Evolutionary conservation across 108 stramenopile genomes (phyloP).

Genomic region (Cyclostephanos tholiformis): DNA sequence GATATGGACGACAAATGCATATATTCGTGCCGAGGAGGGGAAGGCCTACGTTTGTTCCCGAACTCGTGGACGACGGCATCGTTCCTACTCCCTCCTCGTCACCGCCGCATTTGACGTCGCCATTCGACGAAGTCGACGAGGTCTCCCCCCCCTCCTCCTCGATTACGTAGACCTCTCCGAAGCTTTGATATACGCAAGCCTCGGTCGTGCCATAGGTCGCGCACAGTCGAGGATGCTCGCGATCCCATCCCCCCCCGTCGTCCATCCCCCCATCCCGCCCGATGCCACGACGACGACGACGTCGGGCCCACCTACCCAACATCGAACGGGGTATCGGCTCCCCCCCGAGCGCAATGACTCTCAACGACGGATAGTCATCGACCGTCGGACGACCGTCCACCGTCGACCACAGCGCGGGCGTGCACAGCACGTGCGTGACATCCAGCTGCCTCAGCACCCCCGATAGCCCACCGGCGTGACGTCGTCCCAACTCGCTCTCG

Average conservation of each 20-base stretch:
- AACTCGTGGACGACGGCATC: background rate
- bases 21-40: slow-evolving; percentile 63
- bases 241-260: background rate
- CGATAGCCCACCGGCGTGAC: slow-evolving; percentile 23
- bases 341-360: slow-evolving; percentile 77
- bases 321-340: slow-evolving; percentile 77
- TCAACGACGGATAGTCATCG: slow-evolving; percentile 43
- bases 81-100: background rate
- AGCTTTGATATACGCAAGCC: slow-evolving; percentile 90
- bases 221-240: slow-evolving; percentile 49
- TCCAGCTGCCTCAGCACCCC: slow-evolving; percentile 37
- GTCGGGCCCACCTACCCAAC: slow-evolving; percentile 54
- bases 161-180: slow-evolving; percentile 57
- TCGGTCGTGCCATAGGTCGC: slow-evolving; percentile 89
- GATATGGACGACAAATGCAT: slow-evolving; percentile 47
- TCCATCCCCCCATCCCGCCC: background rate
- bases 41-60: slow-evolving; percentile 62
- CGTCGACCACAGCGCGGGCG: slow-evolving; percentile 79
- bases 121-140: background rate
- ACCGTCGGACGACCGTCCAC: slow-evolving; percentile 28
- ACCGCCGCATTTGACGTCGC: background rate
- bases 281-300: background rate
- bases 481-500: no score
- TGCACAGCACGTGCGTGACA: slow-evolving; percentile 78
- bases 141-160: background rate